Evolutionary conservation across 352 stramenopile genomes (phyloP).

Genomic region (Globisporangium parvum): DNA sequence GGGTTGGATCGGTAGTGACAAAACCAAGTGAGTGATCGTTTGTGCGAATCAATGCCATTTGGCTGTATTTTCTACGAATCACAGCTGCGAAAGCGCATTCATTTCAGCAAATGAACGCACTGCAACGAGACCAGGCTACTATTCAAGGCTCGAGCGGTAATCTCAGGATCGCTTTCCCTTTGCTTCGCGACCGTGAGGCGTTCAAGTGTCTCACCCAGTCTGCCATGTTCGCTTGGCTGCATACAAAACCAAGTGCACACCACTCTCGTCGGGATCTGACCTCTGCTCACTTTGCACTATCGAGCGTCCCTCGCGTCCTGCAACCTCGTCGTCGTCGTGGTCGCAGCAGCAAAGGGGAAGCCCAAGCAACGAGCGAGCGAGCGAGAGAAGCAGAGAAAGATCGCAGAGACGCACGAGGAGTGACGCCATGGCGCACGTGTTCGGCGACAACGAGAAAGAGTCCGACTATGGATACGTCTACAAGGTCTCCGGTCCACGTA

Average conservation of each 20-base stretch:
- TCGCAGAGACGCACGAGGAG: conserved; percentile 5
- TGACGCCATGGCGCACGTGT: conserved; percentile 70
- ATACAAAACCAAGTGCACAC: background rate
- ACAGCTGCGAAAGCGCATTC: no score
- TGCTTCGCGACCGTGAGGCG: no score
- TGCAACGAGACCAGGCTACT: background rate
- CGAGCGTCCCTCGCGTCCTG: background rate
- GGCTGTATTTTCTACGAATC: no score
- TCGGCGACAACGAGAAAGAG: conserved; percentile 83
- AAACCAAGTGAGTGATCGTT: no score
- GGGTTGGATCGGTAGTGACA: no score
- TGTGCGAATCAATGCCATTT: no score
- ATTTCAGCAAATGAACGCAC: no score
- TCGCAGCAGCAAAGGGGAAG: background rate
- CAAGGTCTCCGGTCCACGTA: conserved; percentile 97
- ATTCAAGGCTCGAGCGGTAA: background rate
- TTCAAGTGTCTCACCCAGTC: no score
- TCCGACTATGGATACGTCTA: conserved; percentile 99
- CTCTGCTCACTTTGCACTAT: background rate
- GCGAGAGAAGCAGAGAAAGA: conserved; percentile 2
- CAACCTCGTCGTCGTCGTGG: background rate
- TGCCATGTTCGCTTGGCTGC: no score
- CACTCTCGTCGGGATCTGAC: background rate
- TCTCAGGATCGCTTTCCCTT: background rate
- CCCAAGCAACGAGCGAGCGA: background rate